phyloP scores from a whole-genome alignment of 129 eudicot genomes.

The Flaveria bidentis region DNA sequence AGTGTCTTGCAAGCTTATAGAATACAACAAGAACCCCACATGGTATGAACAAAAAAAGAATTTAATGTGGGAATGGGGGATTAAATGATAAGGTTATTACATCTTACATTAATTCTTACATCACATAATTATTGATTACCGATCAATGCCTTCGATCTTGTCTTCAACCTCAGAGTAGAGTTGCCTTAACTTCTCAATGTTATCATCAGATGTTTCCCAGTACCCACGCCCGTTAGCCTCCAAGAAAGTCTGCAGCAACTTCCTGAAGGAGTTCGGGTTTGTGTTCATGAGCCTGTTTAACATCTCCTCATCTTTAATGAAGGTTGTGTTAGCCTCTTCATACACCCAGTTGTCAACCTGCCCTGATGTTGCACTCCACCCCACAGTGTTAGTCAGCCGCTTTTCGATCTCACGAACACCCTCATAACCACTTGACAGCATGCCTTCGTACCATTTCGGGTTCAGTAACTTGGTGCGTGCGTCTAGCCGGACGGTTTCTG shows the following conservation, averaged over 20 bases:
- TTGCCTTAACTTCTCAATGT: conserved; percentile 78
- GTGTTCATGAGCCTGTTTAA: conserved; percentile 91
- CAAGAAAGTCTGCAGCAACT: conserved; percentile 90
- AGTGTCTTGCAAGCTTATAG: too few relatives aligned
- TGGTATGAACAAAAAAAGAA: conserved; percentile 13
- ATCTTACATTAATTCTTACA: neutral
- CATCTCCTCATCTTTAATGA: conserved; percentile 90
- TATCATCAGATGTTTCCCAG: conserved; percentile 94
- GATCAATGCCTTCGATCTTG: conserved; percentile 95
- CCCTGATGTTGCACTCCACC: conserved; percentile 99
- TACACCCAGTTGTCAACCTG: conserved; percentile 98
- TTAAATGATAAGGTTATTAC: conserved; percentile 16
- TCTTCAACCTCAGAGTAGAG: conserved; percentile 95
- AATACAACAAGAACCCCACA: conserved; percentile 25
- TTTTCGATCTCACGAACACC: conserved; percentile 99
- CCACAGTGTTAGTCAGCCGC: conserved; percentile 90
- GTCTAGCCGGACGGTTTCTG: conserved; percentile 93
- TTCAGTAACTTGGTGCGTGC: conserved; percentile 92
- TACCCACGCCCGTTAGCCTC: conserved; percentile 98
- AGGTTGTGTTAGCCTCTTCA: conserved; percentile 94
- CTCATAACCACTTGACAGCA: conserved; percentile 93
- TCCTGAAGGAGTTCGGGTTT: conserved; percentile 91
- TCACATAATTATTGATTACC: conserved; percentile 38
- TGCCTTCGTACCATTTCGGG: conserved; percentile 99
- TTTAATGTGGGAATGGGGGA: conserved; percentile 24